Base-by-base conservation (phyloP, 108 stramenopile genomes). In the Nitzschia sp. region DNA sequence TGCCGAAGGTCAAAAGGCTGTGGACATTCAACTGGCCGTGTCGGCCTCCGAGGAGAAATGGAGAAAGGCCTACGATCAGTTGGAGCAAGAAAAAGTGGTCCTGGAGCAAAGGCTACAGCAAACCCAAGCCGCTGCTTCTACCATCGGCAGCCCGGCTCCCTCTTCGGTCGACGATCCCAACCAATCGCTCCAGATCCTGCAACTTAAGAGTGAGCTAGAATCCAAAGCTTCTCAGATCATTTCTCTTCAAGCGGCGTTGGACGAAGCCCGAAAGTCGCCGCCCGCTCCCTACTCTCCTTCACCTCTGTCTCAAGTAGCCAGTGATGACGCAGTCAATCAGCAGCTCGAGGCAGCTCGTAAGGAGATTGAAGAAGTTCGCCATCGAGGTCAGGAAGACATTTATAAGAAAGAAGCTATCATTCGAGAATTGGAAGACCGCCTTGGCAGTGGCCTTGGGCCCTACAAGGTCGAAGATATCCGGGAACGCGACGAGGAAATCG, bases 351-450 rank as follows among this genome's bases (percentile, higher is more conserved):
- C 62, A 30, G 45, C 56, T 5, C 64, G 45, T 2, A 53, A 63
- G 5, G 75, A 76, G 53, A 8, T 82, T 27, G 61, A 66, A 31
- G 34, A 35, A 35, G 46, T 53, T 25, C 46, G 35, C 9, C 42
- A 36, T 13, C 51, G 46, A 11, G 61, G 53, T 15, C 54, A 80
- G 28, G 57, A 70, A 60, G 79, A 72, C 26, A 72, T 82, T 29
- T 73, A 72, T 51, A 70, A 75, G 58, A 53, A 64, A 42, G 81
- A 82, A 46, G 51, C 81, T 23, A 57, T 54, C 13, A 76, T 82
- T 26, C 53, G 75, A 36, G 81, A 76, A 33, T 48, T 82, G n/a
- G 65, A 82, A 54, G 61, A 66, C 35, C 30, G 71, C 48, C 67
- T 76, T 17, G 65, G 54, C 33, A 69, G 60, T 58, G 74, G 70